phyloP scores from a whole-genome alignment of 2,329 filamentous ascomycete genomes.

The Neonectria magnoliae region DNA sequence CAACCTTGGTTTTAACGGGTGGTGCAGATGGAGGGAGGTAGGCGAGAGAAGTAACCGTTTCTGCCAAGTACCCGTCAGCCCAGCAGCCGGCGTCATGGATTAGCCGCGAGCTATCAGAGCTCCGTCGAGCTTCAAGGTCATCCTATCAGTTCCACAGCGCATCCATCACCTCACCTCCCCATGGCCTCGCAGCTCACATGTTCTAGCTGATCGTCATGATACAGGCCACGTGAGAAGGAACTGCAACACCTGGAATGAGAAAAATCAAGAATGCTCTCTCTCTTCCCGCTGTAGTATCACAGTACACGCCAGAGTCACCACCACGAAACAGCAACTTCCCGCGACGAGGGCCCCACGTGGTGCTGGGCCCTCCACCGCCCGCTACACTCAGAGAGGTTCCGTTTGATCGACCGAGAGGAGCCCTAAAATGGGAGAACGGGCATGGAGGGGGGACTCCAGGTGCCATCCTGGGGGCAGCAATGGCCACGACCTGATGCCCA shows the following conservation, averaged over 20 bases:
- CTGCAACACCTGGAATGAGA: neutral
- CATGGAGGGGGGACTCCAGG: conserved; percentile 21
- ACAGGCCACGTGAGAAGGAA: conserved; percentile 14
- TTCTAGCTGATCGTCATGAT: conserved; percentile 9
- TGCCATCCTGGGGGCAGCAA: conserved; percentile 16
- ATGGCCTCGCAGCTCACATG: conserved; percentile 8
- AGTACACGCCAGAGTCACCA: neutral
- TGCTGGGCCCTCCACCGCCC: conserved; percentile 34
- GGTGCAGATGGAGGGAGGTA: neutral
- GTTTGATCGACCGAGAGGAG: conserved; percentile 28
- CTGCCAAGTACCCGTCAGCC: neutral
- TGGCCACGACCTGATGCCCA: conserved; percentile 23
- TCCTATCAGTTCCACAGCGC: neutral
- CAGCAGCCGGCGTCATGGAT: neutral
- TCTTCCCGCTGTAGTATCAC: neutral
- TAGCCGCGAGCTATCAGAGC: neutral
- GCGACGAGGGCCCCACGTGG: conserved; percentile 38
- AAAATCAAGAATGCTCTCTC: neutral
- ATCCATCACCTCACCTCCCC: neutral
- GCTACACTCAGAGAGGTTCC: conserved; percentile 18
- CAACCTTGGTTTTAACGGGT: neutral
- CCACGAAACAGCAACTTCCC: conserved; percentile 25
- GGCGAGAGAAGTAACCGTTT: neutral
- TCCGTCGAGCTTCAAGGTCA: neutral
- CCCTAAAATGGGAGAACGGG: conserved; percentile 21